Conservation (phyloP, 2,329 filamentous ascomycete genomes). For the Diaporthe citri region DNA sequence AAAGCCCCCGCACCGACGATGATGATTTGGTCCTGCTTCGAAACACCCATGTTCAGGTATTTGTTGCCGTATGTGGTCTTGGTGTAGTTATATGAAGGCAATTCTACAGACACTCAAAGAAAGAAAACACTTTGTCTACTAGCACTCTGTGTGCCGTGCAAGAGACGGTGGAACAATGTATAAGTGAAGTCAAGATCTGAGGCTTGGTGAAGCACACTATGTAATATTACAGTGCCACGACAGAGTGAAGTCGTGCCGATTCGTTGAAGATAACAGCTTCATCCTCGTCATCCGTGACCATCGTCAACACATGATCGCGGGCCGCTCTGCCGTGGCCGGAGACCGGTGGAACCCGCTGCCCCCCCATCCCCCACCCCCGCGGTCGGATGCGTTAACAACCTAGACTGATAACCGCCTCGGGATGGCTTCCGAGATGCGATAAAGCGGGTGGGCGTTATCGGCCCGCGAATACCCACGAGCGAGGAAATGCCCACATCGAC, state of each 20-base stretch:
- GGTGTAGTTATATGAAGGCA: neutral
- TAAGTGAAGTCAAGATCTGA: neutral
- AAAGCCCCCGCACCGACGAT: constrained; percentile 62
- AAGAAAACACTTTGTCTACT: neutral
- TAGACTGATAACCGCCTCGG: constrained; percentile 9
- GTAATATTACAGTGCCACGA: neutral
- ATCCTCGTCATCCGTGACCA: neutral
- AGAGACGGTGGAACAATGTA: neutral
- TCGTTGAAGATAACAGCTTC: constrained; percentile 9
- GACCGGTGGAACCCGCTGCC: neutral
- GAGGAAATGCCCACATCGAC: neutral
- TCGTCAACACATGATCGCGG: constrained; percentile 22
- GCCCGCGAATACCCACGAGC: neutral
- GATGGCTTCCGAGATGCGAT: constrained; percentile 24
- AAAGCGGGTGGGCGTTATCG: constrained; percentile 5
- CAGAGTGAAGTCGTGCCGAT: neutral
- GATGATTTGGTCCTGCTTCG: constrained; percentile 44
- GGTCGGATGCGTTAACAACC: neutral
- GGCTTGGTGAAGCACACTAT: neutral
- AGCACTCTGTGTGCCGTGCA: neutral
- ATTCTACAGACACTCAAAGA: neutral
- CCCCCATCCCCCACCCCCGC: neutral
- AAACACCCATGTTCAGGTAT: neutral
- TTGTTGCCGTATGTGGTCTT: neutral
- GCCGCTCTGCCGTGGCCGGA: constrained; percentile 4